These are phyloP conservation scores for Fusarium dimerum DNA, from an alignment of 2,329 filamentous ascomycete species.

Conservation along the genomic window DNA sequence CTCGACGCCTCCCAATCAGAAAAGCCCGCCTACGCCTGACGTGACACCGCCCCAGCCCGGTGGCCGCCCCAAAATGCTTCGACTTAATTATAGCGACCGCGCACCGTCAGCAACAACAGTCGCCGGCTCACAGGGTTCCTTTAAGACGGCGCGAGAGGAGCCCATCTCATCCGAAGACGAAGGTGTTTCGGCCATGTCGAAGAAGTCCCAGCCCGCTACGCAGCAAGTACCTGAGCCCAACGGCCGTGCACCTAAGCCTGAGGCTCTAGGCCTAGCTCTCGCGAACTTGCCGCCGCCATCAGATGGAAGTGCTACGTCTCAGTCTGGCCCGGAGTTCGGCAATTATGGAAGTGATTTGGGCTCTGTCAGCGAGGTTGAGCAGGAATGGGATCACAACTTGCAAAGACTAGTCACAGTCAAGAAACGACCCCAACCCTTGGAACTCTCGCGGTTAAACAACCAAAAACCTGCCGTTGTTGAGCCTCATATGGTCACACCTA, in stretches of 20 bases:
- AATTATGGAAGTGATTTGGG: constrained; percentile 54
- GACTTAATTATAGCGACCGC: constrained; percentile 51
- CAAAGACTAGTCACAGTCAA: constrained; percentile 55
- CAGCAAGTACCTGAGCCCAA: constrained; percentile 36
- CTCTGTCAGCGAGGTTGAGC: constrained; percentile 47
- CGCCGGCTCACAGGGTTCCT: constrained; percentile 67
- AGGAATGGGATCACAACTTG: constrained; percentile 57
- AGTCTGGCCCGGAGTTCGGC: constrained; percentile 50
- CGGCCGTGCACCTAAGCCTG: constrained; percentile 26
- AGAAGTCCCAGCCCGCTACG: constrained; percentile 47
- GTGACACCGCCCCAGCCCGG: constrained; percentile 66
- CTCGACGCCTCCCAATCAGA: constrained; percentile 64
- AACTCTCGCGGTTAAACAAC: constrained; percentile 25
- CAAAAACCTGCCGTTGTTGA: constrained; percentile 46
- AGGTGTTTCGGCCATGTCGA: constrained; percentile 43
- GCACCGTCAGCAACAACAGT: constrained; percentile 54
- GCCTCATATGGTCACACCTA: constrained; percentile 49
- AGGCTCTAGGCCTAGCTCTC: constrained; percentile 44
- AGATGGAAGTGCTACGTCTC: constrained; percentile 43
- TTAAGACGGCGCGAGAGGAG: constrained; percentile 69
- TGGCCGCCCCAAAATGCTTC: constrained; percentile 45
- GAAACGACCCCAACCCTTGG: constrained; percentile 41
- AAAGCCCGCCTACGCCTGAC: constrained; percentile 73
- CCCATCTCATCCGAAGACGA: constrained; percentile 64
- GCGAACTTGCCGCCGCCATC: constrained; percentile 42